Base-by-base conservation (phyloP, 225 moss, liverwort and hornwort species). In the Bryum argenteum region DNA sequence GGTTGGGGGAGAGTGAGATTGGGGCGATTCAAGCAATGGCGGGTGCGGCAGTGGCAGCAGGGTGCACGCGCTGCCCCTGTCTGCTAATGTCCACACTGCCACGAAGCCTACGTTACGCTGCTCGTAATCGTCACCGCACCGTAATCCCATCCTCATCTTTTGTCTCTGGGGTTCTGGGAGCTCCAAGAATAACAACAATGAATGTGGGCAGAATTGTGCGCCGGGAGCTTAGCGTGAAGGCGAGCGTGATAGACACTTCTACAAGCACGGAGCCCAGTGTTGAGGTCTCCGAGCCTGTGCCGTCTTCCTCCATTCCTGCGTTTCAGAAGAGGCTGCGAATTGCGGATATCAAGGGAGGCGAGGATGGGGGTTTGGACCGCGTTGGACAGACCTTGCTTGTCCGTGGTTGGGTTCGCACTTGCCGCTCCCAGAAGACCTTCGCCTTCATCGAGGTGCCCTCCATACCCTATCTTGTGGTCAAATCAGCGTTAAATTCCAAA, bases 321-420 rank as follows among this genome's bases (percentile, higher is more conserved):
- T 97, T 92, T 63, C 77, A 64, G 58, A 92, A 80, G 74, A 69
- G 97, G 65, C 70, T 97, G 63, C 88, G 94, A 51, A 91, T 97
- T 61, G 79, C 74, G 69, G 91, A 91, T 58, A 88, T 97, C 21
- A 94, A 94, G 81, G 88, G 82, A 22, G 89, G 81, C 42, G 86
- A 90, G 2, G 88, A 92, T 44, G 94, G 90, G 66, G 97, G 97
- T 39, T 75, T 92, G 67, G 83, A 58, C 18, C 84, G 86, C 15
- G 92, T 94, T 3, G 97, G 97, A 19, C 81, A 94, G 88, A 82
- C 71, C 16, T 75, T 94, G 90, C 71, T 89, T 18, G 80, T 97
- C 20, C 75, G 90, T 15, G 94, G 97, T n/a, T 97, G 94, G 94
- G 97, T 97, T 19, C 92, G 97, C 58, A 97, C 97, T 28, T 94